Evolutionary conservation across 2,329 filamentous ascomycete species (phyloP), one percentile per base, ranked within the genome.

Genomic region (Fonsecaea pedrosoi): DNA sequence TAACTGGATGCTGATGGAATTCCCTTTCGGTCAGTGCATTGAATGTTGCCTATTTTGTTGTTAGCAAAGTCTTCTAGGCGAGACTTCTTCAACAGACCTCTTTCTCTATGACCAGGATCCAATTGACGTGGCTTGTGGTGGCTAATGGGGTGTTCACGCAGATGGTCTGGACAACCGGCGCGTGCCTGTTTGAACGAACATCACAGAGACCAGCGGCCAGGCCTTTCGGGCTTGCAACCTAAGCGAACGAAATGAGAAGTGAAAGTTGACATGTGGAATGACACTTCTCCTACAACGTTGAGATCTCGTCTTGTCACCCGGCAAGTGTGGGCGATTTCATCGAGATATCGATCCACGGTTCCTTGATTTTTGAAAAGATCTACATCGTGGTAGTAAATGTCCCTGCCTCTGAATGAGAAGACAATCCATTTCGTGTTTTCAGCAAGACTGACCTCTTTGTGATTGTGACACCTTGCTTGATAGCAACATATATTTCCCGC

Each of bases 41-140:
- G 73, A 89, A 89, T 5, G 85, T 84, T 32, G 87, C 87, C 86
- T 87, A 60, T 3, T 25, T 55, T 53, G 55, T 34, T 9, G 50
- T 71, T 57, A 72, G 65, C 34, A 40, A 54, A 25, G 30, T 35
- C 30, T 2, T 25, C 35, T 64, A 30, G 21, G 37, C 48, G n/a
- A 60, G 45, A 6, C n/a, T 53, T 21, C 38, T 35, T 58, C 4
- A n/a, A 40, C 62, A 25, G 75, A 84, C 86, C 80, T 90, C 87
- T 78, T 90, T 90, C 73, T 90, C 87, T 30, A 90, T 78, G 3
- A 89, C 80, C 1, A 89, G 76, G 32, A 90, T 80, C 86, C 86
- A 89, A n/a, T 78, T 76, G 13, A 84, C 75, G n/a, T 74, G 72
- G 3, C 75, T 74, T 32, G 86, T 74, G 9, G 18, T 55, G 25